phyloP scores from a whole-genome alignment of 106 monocot species.

The Cymbidium sinense region DNA sequence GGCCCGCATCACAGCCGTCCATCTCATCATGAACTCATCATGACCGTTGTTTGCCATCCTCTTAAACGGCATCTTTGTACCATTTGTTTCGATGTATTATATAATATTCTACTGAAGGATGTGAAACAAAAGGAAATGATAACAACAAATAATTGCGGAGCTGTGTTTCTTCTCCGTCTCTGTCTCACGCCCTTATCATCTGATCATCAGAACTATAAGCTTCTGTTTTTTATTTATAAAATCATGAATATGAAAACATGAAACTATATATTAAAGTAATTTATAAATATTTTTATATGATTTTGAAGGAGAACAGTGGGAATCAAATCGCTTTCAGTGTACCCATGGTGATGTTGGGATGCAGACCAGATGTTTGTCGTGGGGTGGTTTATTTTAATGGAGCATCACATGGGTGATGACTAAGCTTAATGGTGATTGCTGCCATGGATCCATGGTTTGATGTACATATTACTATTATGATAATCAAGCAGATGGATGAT shows the following conservation, averaged over 20 bases:
- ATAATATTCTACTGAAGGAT: background rate
- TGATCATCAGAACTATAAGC: background rate
- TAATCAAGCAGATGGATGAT: no score
- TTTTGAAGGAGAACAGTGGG: background rate
- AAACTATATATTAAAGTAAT: no score
- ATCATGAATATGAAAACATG: no score
- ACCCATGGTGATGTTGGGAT: background rate
- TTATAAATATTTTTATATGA: background rate
- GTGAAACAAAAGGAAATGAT: background rate
- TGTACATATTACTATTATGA: no score
- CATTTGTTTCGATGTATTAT: background rate
- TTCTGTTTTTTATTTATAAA: no score
- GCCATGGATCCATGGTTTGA: no score
- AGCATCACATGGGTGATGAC: background rate
- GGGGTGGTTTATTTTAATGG: background rate
- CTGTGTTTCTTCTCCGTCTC: background rate
- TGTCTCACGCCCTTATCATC: background rate
- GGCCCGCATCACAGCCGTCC: background rate
- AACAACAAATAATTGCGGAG: background rate
- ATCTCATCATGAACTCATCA: background rate
- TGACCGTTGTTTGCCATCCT: background rate
- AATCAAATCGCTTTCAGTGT: slow-evolving; percentile 1
- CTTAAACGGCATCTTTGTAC: background rate
- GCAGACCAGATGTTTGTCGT: background rate
- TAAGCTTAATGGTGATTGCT: no score